Conservation (phyloP, 192 early-diverging fungal species). For the Coemansia sp. region DNA sequence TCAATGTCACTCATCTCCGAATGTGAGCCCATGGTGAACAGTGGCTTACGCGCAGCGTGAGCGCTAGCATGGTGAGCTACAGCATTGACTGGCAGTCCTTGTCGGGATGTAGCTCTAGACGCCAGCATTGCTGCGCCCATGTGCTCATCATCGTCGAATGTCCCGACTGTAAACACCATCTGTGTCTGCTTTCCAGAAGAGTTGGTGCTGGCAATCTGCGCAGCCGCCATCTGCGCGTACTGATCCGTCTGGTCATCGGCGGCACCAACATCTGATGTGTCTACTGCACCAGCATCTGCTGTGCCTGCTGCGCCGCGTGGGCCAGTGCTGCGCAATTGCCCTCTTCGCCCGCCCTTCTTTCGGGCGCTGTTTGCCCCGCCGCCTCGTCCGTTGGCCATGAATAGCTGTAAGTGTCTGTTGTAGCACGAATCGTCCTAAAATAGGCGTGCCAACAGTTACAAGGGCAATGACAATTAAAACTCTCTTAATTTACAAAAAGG, state of each 20-base stretch:
- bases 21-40: conserved; percentile 50
- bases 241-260: conserved; percentile 1
- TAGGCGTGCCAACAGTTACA: not conserved
- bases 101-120: not conserved
- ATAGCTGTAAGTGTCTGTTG: not conserved
- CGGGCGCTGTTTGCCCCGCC: conserved; percentile 15
- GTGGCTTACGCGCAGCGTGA: conserved; percentile 23
- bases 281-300: not conserved
- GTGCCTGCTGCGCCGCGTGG: not conserved
- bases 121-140: not conserved
- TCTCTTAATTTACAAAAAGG: not conserved
- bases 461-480: not conserved
- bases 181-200: conserved; percentile 23
- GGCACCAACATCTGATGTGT: not conserved
- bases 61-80: not conserved
- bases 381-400: conserved; percentile 33
- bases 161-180: conserved; percentile 50
- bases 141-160: conserved; percentile 47
- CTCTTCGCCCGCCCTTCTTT: conserved; percentile 17
- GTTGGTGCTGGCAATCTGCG: not conserved
- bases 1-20: conserved; percentile 49
- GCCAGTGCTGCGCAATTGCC: conserved; percentile 3
- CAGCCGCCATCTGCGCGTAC: not conserved
- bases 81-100: conserved; percentile 9
- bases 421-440: not conserved